Evolutionary conservation across 2,329 filamentous ascomycete species (phyloP).

Genomic region (Aspergillus quadricinctus): DNA sequence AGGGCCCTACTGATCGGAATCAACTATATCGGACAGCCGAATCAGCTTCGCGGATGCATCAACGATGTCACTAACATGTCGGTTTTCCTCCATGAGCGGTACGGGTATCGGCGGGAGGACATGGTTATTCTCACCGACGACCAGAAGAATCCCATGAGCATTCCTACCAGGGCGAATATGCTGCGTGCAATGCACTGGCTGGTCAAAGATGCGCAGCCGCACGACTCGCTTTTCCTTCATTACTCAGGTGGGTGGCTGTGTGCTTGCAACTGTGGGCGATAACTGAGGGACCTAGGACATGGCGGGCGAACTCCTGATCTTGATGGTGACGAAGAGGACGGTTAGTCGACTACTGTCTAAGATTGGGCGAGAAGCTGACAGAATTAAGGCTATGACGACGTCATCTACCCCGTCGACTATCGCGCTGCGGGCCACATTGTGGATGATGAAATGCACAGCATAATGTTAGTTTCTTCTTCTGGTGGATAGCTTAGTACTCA

Average conservation of each 20-base stretch:
- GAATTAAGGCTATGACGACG: slow-evolving; percentile 61
- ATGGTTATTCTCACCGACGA: slow-evolving; percentile 97
- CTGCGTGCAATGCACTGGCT: slow-evolving; percentile 96
- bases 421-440: slow-evolving; percentile 66
- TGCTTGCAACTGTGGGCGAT: not conserved
- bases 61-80: slow-evolving; percentile 98
- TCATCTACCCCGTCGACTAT: slow-evolving; percentile 74
- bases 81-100: slow-evolving; percentile 75
- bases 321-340: slow-evolving; percentile 73
- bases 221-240: slow-evolving; percentile 95
- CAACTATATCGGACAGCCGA: slow-evolving; percentile 90
- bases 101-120: slow-evolving; percentile 88
- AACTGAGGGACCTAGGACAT: slow-evolving; percentile 49
- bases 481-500: not conserved
- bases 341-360: slow-evolving; percentile 9
- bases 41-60: slow-evolving; percentile 86
- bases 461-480: slow-evolving; percentile 45
- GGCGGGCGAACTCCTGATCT: slow-evolving; percentile 69
- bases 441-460: slow-evolving; percentile 72
- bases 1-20: slow-evolving; percentile 91
- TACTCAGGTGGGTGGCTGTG: slow-evolving; percentile 65
- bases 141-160: slow-evolving; percentile 94
- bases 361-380: not conserved
- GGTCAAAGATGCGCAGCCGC: slow-evolving; percentile 86
- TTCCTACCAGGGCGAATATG: slow-evolving; percentile 93